Evolutionary conservation across 1,284 basidiomycete species (phyloP).

Genomic region (Puccinia triticina): DNA sequence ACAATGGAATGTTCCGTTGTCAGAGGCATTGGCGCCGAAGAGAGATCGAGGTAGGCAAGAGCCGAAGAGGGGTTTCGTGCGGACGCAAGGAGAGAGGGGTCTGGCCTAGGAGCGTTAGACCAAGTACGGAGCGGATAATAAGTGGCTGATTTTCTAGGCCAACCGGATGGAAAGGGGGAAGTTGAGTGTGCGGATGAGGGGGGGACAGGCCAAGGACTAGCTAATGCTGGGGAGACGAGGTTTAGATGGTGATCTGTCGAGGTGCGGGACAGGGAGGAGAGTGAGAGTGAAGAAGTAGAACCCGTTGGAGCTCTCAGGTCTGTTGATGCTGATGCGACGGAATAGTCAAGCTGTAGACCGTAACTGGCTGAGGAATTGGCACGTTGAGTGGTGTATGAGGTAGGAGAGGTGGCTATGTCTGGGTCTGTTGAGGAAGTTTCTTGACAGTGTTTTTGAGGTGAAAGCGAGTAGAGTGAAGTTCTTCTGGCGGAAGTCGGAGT

Average conservation of each 20-base stretch:
- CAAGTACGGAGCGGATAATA: conserved; percentile 22
- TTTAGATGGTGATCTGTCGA: background rate
- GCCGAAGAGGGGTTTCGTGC: background rate
- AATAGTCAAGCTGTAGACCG: background rate
- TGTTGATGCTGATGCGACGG: background rate
- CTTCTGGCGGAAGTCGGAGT: background rate
- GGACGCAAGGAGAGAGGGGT: background rate
- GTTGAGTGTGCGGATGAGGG: conserved; percentile 6
- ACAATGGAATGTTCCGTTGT: background rate
- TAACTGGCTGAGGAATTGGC: background rate
- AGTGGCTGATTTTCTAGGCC: conserved; percentile 5
- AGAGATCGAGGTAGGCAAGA: conserved; percentile 28
- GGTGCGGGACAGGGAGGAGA: background rate
- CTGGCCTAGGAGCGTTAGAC: conserved; percentile 14
- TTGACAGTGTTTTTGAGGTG: background rate
- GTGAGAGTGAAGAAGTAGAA: background rate
- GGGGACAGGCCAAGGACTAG: conserved; percentile 16
- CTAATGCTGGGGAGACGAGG: background rate
- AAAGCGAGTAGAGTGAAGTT: background rate
- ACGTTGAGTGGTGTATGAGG: background rate
- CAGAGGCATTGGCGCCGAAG: background rate
- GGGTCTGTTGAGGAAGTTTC: background rate
- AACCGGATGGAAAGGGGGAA: background rate
- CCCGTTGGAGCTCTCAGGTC: background rate
- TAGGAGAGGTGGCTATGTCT: background rate